Conservation (phyloP, 495 filamentous ascomycete species). For the Penicillium psychrofluorescens region DNA sequence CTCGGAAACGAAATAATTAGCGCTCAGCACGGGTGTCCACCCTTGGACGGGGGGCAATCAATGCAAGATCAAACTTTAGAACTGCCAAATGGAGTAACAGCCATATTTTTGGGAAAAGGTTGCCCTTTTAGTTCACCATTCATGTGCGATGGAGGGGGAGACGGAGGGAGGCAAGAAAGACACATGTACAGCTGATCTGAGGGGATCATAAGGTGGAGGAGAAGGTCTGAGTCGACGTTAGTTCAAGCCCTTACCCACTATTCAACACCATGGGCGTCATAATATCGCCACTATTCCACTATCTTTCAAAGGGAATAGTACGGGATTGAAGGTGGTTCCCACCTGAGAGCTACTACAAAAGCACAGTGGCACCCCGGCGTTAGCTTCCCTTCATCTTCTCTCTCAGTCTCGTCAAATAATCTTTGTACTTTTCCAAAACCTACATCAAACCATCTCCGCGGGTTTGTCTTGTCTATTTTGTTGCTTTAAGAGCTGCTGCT, state of each 20-base stretch:
- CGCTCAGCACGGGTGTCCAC: neutral
- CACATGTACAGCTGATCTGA: slow-evolving; percentile 1
- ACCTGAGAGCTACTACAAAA: slow-evolving; percentile 10
- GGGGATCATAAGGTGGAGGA: slow-evolving; percentile 1
- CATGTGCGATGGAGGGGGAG: neutral
- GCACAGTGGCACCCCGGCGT: neutral
- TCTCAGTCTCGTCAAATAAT: neutral
- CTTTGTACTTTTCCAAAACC: neutral
- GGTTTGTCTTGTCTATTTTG: slow-evolving; percentile 14
- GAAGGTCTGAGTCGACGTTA: slow-evolving; percentile 3
- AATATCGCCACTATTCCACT: slow-evolving; percentile 1
- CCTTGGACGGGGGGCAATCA: neutral
- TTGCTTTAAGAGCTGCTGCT: slow-evolving; percentile 19
- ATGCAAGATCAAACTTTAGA: slow-evolving; percentile 6
- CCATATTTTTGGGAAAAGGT: neutral
- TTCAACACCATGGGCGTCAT: slow-evolving; percentile 1
- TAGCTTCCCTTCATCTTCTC: neutral
- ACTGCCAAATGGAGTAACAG: neutral
- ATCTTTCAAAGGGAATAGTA: neutral
- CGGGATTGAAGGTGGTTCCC: neutral
- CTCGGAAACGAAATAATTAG: slow-evolving; percentile 4
- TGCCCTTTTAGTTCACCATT: neutral
- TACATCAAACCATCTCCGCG: slow-evolving; percentile 1
- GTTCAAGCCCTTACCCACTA: slow-evolving; percentile 10
- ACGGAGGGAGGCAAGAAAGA: neutral